Conservation (phyloP, 768 basidiomycete genomes). For the Omphalotus guepiniiformis region DNA sequence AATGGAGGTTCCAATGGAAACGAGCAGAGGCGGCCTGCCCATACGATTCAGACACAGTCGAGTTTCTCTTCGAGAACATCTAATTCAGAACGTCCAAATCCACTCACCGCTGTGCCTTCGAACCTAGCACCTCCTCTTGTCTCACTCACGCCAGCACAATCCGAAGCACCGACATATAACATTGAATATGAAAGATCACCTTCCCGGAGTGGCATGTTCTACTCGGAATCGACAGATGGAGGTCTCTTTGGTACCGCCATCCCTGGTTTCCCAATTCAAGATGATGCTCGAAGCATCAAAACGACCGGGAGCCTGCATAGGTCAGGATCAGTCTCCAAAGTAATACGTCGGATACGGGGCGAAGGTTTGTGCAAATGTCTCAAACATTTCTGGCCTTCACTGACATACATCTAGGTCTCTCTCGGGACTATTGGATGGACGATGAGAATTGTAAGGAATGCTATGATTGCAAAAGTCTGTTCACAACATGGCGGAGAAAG, state of each 20-base stretch:
- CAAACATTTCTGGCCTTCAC: not conserved
- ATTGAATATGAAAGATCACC: conserved; percentile 60
- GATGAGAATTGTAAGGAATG: conserved; percentile 95
- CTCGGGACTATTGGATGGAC: conserved; percentile 98
- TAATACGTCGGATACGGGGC: conserved; percentile 84
- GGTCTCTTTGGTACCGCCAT: conserved; percentile 68
- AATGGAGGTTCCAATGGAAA: conserved; percentile 24
- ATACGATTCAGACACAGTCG: conserved; percentile 41
- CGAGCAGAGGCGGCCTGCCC: conserved; percentile 64
- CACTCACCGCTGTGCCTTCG: conserved; percentile 46
- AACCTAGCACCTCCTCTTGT: conserved; percentile 77
- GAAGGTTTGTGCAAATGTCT: conserved; percentile 54
- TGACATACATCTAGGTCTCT: conserved; percentile 51
- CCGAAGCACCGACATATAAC: conserved; percentile 69
- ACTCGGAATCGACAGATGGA: conserved; percentile 53
- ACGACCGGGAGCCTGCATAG: conserved; percentile 64
- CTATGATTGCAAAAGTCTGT: conserved; percentile 92
- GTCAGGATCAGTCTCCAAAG: conserved; percentile 84
- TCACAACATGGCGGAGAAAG: conserved; percentile 91
- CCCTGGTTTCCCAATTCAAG: conserved; percentile 89
- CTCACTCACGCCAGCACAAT: conserved; percentile 80
- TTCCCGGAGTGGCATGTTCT: conserved; percentile 45
- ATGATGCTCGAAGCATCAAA: conserved; percentile 84
- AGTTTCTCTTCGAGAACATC: conserved; percentile 43
- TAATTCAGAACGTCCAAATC: conserved; percentile 52